Base-by-base conservation (phyloP, 192 early-diverging fungal genomes). In the Phlyctochytrium bullatum region DNA sequence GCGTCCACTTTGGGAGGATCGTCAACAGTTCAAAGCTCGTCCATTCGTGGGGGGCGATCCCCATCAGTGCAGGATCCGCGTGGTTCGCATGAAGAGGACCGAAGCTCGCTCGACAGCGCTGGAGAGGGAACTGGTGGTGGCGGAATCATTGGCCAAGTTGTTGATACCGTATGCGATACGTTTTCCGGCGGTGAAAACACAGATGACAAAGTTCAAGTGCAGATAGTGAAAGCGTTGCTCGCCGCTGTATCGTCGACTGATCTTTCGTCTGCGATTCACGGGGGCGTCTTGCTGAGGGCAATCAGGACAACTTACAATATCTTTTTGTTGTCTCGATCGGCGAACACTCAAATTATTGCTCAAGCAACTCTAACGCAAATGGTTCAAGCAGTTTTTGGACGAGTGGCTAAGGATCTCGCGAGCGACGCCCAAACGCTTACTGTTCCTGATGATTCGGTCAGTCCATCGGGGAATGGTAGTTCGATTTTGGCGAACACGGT, bases 291-390 rank as follows among this genome's bases (percentile, higher is more conserved):
- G 69, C 78, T 95, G 36, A 84, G 88, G 24, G 89, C 93, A 2
- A 85, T 97, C 30, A 73, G 93, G 36, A 93, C 92, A 0, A 86
- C 89, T 1, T 93, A 90, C 77, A 94, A 92, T 67, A 91, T 97
- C 30, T 97, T 93, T 71, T 77, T 94, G 62, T 68, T 90, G n/a
- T 88, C 90, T 3, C 80, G 85, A 25, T 85, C 84, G 36, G 78
- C 80, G 23, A 79, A 79, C 30, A 93, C 87, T 34, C 93, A 95
- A 82, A 93, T 86, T 29, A 80, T 97, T 30, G 92, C 93, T 0
- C 93, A 95, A 70, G 91, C 87, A 1, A 90, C 93, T 0, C 67
- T 97, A 56, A 89, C 90, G 0, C 95, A 97, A 75, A 95, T 95
- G 89, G 88, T 95, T 20, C 83, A 89, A 51, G 77, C 88, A 52